Evolutionary conservation across 768 basidiomycete species (phyloP), one percentile per base, ranked within the genome.

Genomic region (Cystofilobasidium capitatum): DNA sequence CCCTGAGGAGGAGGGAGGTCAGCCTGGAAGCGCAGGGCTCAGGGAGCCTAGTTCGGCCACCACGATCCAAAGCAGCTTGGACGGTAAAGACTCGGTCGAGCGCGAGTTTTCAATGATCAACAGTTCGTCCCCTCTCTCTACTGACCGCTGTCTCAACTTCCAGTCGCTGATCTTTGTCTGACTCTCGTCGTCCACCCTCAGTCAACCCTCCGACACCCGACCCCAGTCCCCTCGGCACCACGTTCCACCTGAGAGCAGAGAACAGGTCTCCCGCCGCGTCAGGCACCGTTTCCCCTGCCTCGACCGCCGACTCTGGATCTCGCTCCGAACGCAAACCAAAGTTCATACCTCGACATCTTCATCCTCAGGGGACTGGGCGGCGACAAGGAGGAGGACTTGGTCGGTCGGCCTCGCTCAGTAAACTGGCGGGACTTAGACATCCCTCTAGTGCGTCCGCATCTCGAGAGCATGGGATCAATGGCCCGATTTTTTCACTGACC

Each of bases 291-390:
- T 64, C 49, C 36, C 35, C 63, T 2, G 17, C 47, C 6, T 49
- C 44, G 29, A 35, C 44, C 24, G n/a, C n/a, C n/a, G 36, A 20
- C 35, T 49, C 63, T 16, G 17, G 13, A 17, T 9, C 36, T 14
- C 47, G 42, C 2, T 55, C 51, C 35, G 33, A 67, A 7, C 51
- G 47, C 20, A 62, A 63, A 24, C 60, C 61, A 33, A 17, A 61
- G n/a, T 68, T 68, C 61, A 31, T 68, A 0, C 66, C 66, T 17
- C 61, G 61, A n/a, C 66, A 68, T 29, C 59, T 68, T n/a, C 44
- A 40, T 16, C 26, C 59, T 22, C 54, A 49, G 22, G 54, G 45
- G n/a, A 35, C 36, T 2, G 42, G 55, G 51, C 16, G 40, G 1
- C 31, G 54, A 4, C 54, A 47, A 10, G 57, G 51, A 14, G 29